Evolutionary conservation across 148 eudicot species (phyloP), one percentile per base, ranked within the genome.

Genomic region (Cornus suecica): DNA sequence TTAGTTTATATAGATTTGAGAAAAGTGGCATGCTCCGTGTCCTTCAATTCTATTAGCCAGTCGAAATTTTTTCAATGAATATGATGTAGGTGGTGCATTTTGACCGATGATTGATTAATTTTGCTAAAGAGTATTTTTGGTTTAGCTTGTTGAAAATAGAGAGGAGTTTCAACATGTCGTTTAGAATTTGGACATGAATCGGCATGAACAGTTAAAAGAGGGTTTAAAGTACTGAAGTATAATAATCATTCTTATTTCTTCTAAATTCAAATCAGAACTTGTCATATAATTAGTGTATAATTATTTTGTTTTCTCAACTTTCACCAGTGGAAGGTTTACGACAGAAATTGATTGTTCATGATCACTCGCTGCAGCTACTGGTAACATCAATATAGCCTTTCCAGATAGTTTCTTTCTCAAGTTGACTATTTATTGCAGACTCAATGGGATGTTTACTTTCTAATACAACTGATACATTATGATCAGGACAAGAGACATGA

Each of bases 401-500:
- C 41, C 64, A 51, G 41, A 74, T 29, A 71, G 24, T 13, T 69
- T 28, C 10, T 26, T 16, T 80, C 26, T 71, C 64, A 10, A 61
- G 60, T 48, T 41, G 27, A 48, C 66, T n/a, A 65, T 66, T 31
- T 73, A 20, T 72, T 66, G 2, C 28, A 62, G 51, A 52, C 60
- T 6, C 18, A 15, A 68, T 24, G 8, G 5, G 32, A 64, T 73
- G 54, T 30, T 48, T 24, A 74, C 63, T 72, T 70, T 52, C 73
- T 83, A 68, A 83, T 24, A 16, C 68, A 23, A 26, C 26, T 67
- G 71, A 72, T 51, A 71, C 74, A 64, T 71, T 37, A 16, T 85
- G 69, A 79, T 68, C 88, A 94, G 97, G 83, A 73, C 77, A 92
- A 92, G 77, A 93, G 90, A 76, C 96, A 85, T 86, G 97, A 89